Percentiles rank a stretch among this genome's conserved stretches.
Conservation (phyloP, 2,329 filamentous ascomycete genomes). For the Aspergillus sp. region DNA sequence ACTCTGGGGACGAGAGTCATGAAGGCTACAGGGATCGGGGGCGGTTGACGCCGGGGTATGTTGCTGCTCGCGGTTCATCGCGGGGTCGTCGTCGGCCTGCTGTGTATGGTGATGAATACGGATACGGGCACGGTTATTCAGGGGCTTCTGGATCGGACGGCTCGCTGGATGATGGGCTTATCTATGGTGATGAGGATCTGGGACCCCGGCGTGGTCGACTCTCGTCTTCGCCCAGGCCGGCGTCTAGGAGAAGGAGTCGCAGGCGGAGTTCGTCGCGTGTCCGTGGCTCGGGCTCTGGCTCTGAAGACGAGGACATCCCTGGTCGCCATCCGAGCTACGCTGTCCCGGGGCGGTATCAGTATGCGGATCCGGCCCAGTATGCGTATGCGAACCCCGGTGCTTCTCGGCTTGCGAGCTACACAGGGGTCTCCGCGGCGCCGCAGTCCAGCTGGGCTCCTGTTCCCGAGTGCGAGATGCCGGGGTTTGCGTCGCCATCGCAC, state of each 20-base stretch:
- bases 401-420: conserved; percentile 5
- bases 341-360: conserved; percentile 19
- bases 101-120: too few species aligned
- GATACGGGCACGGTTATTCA: conserved; percentile 10
- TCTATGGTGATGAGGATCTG: conserved; percentile 27
- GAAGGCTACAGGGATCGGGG: conserved; percentile 4
- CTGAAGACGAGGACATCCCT: too few species aligned
- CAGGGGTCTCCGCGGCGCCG: conserved; percentile 8
- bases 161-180: conserved; percentile 28
- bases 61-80: conserved; percentile 8
- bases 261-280: conserved; percentile 7
- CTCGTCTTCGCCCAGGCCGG: background rate
- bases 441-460: conserved; percentile 29
- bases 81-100: conserved; percentile 14
- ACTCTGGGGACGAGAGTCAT: conserved; percentile 11
- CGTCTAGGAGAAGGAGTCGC: background rate
- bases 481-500: conserved; percentile 32
- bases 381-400: conserved; percentile 10
- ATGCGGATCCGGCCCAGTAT: conserved; percentile 20
- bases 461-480: conserved; percentile 32
- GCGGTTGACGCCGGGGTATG: too few species aligned
- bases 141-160: conserved; percentile 19
- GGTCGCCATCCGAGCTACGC: conserved; percentile 28
- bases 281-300: too few species aligned
- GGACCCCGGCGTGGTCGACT: too few species aligned